Percentiles rank a stretch among this genome's conserved stretches.
Conservation (phyloP, 1,284 basidiomycete genomes). For the Ustilago shanxiensis region DNA sequence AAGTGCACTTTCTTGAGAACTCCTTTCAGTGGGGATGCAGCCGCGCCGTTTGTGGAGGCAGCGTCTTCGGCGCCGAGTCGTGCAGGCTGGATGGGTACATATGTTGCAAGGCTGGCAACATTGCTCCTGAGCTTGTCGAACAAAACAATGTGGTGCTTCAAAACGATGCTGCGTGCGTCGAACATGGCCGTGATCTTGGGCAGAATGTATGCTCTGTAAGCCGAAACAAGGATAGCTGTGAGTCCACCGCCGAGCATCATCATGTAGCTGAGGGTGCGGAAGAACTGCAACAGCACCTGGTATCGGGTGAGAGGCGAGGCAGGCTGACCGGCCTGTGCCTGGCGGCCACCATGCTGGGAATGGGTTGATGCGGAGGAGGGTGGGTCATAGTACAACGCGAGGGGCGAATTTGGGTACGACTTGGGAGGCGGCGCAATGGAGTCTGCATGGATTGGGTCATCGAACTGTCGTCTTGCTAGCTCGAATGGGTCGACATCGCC, state of each 20-base stretch:
- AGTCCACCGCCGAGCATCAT: conserved; percentile 64
- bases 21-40: conserved; percentile 31
- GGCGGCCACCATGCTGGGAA: neutral
- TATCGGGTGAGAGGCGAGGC: conserved; percentile 56
- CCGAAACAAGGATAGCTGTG: conserved; percentile 54
- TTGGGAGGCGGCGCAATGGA: conserved; percentile 35
- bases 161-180: conserved; percentile 53
- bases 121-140: conserved; percentile 49
- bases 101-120: conserved; percentile 33
- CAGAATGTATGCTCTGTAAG: conserved; percentile 59
- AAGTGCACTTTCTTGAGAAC: conserved; percentile 61
- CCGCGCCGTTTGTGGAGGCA: neutral
- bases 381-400: conserved; percentile 61
- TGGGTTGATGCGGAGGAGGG: conserved; percentile 7
- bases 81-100: conserved; percentile 28
- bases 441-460: conserved; percentile 54
- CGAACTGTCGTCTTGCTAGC: conserved; percentile 53
- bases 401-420: conserved; percentile 63
- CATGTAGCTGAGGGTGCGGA: conserved; percentile 58
- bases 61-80: conserved; percentile 11
- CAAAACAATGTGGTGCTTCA: conserved; percentile 55
- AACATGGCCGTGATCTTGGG: conserved; percentile 60
- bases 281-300: conserved; percentile 63
- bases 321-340: neutral
- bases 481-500: conserved; percentile 48